Percentiles rank a stretch among this genome's conserved stretches.
Conservation (phyloP, 2,329 filamentous ascomycete species). For the Tolypocladium cylindrosporum region DNA sequence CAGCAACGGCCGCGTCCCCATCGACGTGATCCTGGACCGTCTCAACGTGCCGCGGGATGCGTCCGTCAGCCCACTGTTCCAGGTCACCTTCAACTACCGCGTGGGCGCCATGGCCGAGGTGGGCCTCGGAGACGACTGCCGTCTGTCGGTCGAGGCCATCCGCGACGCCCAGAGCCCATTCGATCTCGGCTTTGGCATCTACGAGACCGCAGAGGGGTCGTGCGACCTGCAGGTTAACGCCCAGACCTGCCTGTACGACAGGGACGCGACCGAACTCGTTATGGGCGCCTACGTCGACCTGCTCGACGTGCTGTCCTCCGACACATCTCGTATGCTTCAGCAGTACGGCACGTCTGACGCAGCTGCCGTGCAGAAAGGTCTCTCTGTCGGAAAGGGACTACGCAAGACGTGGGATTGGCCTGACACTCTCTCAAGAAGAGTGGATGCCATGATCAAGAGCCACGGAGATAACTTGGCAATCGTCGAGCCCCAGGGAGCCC, state of each 20-base stretch:
- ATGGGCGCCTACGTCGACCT: conserved; percentile 4
- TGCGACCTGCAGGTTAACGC: conserved; percentile 3
- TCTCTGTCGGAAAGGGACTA: not conserved
- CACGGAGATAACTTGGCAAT: not conserved
- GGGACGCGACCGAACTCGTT: conserved; percentile 1
- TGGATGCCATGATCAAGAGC: not conserved
- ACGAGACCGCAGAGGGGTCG: conserved; percentile 3
- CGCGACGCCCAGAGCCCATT: conserved; percentile 11
- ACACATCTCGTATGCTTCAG: not conserved
- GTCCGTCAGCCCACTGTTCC: conserved; percentile 32
- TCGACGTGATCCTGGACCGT: conserved; percentile 32
- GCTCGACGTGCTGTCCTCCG: conserved; percentile 1
- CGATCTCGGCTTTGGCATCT: conserved; percentile 8
- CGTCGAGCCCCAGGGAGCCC: not conserved
- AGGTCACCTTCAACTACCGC: conserved; percentile 36
- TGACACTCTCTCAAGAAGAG: not conserved
- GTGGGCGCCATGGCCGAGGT: conserved; percentile 17
- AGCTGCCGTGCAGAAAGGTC: not conserved
- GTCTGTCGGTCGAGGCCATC: conserved; percentile 8
- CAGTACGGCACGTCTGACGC: not conserved
- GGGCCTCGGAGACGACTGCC: conserved; percentile 9
- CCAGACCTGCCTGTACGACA: conserved; percentile 2
- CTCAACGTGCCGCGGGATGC: conserved; percentile 28
- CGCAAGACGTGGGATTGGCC: not conserved
- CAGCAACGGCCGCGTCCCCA: conserved; percentile 29